Conservation (phyloP, 2,329 filamentous ascomycete species). For the Simplicillium aogashimaense region DNA sequence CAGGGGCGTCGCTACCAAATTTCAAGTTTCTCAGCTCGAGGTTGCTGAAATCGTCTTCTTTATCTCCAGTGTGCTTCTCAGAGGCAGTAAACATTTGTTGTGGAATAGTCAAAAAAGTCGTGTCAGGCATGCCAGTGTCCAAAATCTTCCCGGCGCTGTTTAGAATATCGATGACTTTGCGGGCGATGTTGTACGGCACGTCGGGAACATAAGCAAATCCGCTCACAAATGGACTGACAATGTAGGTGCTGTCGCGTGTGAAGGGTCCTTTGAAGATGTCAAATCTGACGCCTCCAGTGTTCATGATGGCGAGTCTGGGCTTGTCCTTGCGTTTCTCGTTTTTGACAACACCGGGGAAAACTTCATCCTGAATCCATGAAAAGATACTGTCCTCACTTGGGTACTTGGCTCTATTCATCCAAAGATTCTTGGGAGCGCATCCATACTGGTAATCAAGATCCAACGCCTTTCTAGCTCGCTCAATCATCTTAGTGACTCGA, state of each 20-base stretch:
- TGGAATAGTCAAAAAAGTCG: slow-evolving; percentile 38
- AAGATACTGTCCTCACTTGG: slow-evolving; percentile 68
- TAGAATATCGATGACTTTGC: slow-evolving; percentile 51
- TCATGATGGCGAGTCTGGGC: slow-evolving; percentile 65
- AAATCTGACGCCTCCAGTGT: slow-evolving; percentile 88
- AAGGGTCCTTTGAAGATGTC: slow-evolving; percentile 91
- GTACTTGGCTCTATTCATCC: slow-evolving; percentile 73
- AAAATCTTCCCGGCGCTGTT: slow-evolving; percentile 46
- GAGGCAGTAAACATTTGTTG: slow-evolving; percentile 25
- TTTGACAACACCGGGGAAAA: slow-evolving; percentile 59
- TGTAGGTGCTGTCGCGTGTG: slow-evolving; percentile 76
- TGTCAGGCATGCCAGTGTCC: slow-evolving; percentile 22
- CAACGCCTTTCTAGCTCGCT: slow-evolving; percentile 57
- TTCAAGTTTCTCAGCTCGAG: slow-evolving; percentile 20
- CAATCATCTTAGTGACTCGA: slow-evolving; percentile 62
- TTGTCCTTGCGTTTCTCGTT: slow-evolving; percentile 47
- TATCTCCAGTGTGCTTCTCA: slow-evolving; percentile 3
- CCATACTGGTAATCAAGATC: slow-evolving; percentile 66
- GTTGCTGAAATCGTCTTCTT: slow-evolving; percentile 13
- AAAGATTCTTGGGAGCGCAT: slow-evolving; percentile 73
- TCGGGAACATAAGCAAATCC: slow-evolving; percentile 67
- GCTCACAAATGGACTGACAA: slow-evolving; percentile 81
- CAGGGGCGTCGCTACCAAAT: slow-evolving; percentile 21
- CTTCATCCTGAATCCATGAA: slow-evolving; percentile 64
- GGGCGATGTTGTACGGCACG: slow-evolving; percentile 69